Evolutionary conservation across 495 filamentous ascomycete genomes (phyloP), one percentile per base, ranked within the genome.

Genomic region (Oleoguttula mirabilis): DNA sequence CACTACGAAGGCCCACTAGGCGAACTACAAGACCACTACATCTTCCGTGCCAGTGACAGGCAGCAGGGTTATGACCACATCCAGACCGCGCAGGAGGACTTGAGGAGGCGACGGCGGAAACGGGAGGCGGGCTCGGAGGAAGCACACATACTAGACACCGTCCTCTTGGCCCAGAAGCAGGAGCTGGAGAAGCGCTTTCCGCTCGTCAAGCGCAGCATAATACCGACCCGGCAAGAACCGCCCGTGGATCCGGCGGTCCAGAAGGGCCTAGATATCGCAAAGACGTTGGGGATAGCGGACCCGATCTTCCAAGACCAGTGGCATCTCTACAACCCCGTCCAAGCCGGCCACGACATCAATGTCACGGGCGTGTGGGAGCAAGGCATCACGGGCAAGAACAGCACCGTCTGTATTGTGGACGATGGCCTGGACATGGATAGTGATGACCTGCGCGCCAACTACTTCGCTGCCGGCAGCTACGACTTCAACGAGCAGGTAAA

Each of bases 341-440:
- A 93, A 55, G 55, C 75, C 11, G 88, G 88, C 10, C 83, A 96
- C 61, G 88, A 96, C 60, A 70, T 98, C 32, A 98, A 98, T 56
- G 87, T 96, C 22, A 90, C 87, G 1, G 86, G 77, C 22, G 63
- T 95, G 14, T 98, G 90, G 90, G 56, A 83, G 48, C 72, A 88
- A 45, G 88, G 88, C n/a, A 79, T 94, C 25, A 98, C 92, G 0
- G 90, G 90, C 20, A 71, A 84, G 50, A 90, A 90, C 49, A 72
- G 82, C 8, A 90, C 80, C 1, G 85, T 90, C 3, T 86, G 88
- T 28, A 87, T 98, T 54, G 84, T 98, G 7, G 90, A 98, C 52
- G 90, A 98, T 62, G 90, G 90, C 1, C 61, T 98, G 49, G 90
- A 98, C 54, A 90, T 98, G 84, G 81, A 98, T 62, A 94, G 86